Percentiles rank a stretch among this genome's conserved stretches.
Evolutionary conservation across 73 alveolate genomes (phyloP).

Genomic region (Effrenium voratum): DNA sequence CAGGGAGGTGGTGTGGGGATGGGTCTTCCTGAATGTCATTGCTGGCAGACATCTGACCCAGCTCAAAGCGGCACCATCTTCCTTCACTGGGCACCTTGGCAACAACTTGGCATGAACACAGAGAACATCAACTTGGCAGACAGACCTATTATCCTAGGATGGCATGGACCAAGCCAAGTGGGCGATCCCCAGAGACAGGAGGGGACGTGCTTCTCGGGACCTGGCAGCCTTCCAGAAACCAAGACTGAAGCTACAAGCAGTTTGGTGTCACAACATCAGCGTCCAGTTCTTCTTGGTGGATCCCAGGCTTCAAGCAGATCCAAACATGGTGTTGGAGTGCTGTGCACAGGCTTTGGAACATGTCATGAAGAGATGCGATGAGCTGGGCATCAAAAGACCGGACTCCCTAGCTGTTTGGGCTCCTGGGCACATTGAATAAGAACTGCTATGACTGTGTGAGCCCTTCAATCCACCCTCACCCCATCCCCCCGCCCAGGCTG

Average conservation of each 20-base stretch:
- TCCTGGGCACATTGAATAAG: not conserved
- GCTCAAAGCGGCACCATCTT: not conserved
- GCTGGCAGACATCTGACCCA: not conserved
- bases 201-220: not conserved
- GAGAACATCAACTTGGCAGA: not conserved
- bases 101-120: too few relatives aligned
- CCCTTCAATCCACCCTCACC: not conserved
- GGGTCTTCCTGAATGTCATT: not conserved
- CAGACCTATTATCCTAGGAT: not conserved
- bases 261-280: not conserved
- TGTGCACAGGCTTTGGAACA: not conserved
- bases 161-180: constrained; percentile 33
- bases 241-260: not conserved
- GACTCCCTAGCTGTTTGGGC: not conserved
- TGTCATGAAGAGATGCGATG: not conserved
- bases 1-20: not conserved
- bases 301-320: not conserved
- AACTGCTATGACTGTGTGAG: not conserved
- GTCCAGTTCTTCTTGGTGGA: not conserved
- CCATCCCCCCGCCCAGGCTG: not conserved
- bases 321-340: not conserved
- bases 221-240: not conserved
- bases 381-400: not conserved
- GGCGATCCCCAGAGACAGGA: not conserved
- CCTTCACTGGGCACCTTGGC: not conserved